Percentiles rank a stretch among this genome's conserved stretches.
phyloP scores from a whole-genome alignment of 75 land plant genomes.

The Sequoiadendron giganteum region DNA sequence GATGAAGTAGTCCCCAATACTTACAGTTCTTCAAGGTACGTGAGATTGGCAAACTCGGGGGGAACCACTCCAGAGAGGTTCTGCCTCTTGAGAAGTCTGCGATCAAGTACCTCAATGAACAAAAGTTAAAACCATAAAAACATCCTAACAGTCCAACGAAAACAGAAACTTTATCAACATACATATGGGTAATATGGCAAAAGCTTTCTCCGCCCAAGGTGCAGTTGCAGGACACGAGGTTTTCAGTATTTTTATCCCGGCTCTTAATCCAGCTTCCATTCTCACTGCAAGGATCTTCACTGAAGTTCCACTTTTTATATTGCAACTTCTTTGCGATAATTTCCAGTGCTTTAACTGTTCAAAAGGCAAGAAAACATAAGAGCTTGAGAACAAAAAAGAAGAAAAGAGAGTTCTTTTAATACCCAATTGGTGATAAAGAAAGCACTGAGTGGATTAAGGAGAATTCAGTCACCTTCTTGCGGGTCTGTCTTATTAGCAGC shows the following conservation, averaged over 20 bases:
- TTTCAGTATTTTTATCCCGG: neutral
- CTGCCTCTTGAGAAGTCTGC: constrained; percentile 36
- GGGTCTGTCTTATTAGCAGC: neutral
- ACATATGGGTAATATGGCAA: constrained; percentile 43
- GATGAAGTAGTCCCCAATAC: constrained; percentile 5
- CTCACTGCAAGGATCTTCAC: constrained; percentile 23
- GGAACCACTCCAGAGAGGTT: constrained; percentile 43
- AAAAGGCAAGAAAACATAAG: neutral
- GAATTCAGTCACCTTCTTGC: neutral
- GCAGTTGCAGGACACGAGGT: constrained; percentile 34
- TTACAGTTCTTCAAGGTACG: constrained; percentile 39
- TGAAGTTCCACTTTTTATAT: constrained; percentile 9
- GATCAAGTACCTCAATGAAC: neutral
- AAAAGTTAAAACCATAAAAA: neutral
- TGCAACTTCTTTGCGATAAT: neutral
- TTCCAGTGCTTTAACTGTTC: neutral
- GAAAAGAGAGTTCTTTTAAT: neutral
- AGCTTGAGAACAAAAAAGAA: neutral
- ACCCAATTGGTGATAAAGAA: neutral
- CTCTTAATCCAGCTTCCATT: neutral
- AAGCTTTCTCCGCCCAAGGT: constrained; percentile 16
- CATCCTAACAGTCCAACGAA: neutral
- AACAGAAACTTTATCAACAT: constrained; percentile 11
- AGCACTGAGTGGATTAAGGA: neutral
- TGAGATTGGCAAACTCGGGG: constrained; percentile 32